A percentile compares a stretch with the other conserved stretches of the same genome.
Conservation (phyloP, 164 flowering plant genomes). For the Vitis labrusca region DNA sequence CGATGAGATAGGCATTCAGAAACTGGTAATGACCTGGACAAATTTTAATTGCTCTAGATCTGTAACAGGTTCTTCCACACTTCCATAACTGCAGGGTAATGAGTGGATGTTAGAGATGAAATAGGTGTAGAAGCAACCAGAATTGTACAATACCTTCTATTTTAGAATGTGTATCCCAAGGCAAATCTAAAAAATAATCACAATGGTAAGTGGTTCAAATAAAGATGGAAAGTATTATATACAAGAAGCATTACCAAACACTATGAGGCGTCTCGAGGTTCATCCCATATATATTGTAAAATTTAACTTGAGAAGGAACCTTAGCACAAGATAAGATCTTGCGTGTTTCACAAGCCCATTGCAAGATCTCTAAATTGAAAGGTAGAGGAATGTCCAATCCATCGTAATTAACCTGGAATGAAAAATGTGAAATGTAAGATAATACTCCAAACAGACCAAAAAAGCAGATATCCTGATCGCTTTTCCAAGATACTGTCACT, state of each 20-base stretch:
- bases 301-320: conserved; percentile 81
- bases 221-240: neutral
- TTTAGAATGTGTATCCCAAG: neutral
- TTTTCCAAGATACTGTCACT: no score
- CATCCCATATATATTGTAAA: conserved; percentile 89
- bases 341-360: conserved; percentile 84
- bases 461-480: neutral
- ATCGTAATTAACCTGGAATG: conserved; percentile 57
- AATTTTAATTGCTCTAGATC: conserved; percentile 51
- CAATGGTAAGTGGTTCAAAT: neutral
- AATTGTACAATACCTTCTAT: no score
- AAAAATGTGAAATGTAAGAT: neutral
- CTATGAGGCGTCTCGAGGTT: conserved; percentile 82
- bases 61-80: conserved; percentile 63
- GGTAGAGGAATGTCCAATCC: conserved; percentile 70
- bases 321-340: conserved; percentile 59
- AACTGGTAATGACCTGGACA: conserved; percentile 41
- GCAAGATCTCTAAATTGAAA: conserved; percentile 69
- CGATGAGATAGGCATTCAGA: neutral
- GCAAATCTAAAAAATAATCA: neutral
- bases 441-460: neutral
- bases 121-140: no score
- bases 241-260: conserved; percentile 67
- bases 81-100: conserved; percentile 80
- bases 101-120: conserved; percentile 11